Conservation (phyloP, 2,329 filamentous ascomycete genomes). For the Calonectria montana region DNA sequence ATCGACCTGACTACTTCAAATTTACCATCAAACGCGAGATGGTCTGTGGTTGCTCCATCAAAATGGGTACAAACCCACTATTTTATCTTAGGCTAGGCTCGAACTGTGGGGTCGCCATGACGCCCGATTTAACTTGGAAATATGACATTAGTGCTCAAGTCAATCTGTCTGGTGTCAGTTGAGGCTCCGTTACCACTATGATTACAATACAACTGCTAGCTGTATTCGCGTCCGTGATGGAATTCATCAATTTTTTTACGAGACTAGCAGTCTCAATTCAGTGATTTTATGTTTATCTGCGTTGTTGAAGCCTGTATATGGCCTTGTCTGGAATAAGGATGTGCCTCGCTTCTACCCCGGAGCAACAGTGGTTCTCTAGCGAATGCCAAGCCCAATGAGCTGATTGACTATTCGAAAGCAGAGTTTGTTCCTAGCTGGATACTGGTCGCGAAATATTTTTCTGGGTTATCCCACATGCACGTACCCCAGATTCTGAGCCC, state of each 20-base stretch:
- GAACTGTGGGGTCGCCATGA: not conserved
- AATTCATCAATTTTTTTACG: too few species aligned
- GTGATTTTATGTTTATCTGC: too few species aligned
- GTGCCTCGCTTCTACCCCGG: not conserved
- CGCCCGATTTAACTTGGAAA: not conserved
- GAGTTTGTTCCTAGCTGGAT: not conserved
- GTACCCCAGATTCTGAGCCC: not conserved
- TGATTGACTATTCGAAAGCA: not conserved
- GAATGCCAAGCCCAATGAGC: not conserved
- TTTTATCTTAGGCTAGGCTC: not conserved
- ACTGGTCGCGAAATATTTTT: not conserved
- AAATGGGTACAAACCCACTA: not conserved
- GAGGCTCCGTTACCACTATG: not conserved
- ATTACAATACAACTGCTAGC: not conserved
- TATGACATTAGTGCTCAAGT: not conserved
- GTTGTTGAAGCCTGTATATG: too few species aligned
- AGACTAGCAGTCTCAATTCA: too few species aligned
- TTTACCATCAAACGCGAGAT: not conserved
- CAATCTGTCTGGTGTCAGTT: not conserved
- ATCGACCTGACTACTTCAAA: too few species aligned
- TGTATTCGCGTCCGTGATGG: too few species aligned
- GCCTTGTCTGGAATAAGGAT: not conserved
- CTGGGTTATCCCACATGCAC: conserved; percentile 10
- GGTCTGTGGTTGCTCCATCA: not conserved
- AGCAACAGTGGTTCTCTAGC: not conserved